These are phyloP conservation scores for Yamadazyma ubonensis DNA, from an alignment of 805 yeast species.

Conservation along the genomic window DNA sequence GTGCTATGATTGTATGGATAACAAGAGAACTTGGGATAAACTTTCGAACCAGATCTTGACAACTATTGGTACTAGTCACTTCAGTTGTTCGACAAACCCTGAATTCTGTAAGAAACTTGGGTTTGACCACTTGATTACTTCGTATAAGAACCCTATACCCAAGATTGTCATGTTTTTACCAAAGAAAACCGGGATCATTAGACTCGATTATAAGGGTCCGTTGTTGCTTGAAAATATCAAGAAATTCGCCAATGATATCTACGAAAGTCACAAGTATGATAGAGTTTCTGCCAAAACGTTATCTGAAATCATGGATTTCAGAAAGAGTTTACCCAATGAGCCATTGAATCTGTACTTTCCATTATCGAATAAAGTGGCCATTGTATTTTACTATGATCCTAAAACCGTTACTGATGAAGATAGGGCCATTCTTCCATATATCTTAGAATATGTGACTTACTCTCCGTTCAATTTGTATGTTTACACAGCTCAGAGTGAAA, in stretches of 20 bases:
- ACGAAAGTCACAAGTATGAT: conserved; percentile 45
- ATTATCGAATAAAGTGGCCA: conserved; percentile 43
- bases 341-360: conserved; percentile 39
- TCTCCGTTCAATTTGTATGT: conserved; percentile 55
- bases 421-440: conserved; percentile 55
- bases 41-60: conserved; percentile 48
- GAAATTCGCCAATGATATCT: conserved; percentile 47
- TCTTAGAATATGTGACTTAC: conserved; percentile 56
- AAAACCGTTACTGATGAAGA: conserved; percentile 59
- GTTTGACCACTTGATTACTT: conserved; percentile 29
- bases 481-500: conserved; percentile 49
- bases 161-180: conserved; percentile 54
- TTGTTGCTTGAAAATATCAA: conserved; percentile 32
- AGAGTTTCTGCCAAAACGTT: conserved; percentile 28
- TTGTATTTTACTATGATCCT: conserved; percentile 54
- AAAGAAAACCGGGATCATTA: conserved; percentile 43
- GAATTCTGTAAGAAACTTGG: conserved; percentile 55
- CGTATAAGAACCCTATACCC: conserved; percentile 29
- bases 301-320: conserved; percentile 29
- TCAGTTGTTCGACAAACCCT: conserved; percentile 55
- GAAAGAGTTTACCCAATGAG: conserved; percentile 26
- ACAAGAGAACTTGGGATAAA: conserved; percentile 57
- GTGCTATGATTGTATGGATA: conserved; percentile 52
- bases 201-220: conserved; percentile 45
- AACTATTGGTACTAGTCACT: conserved; percentile 48